phyloP scores from a whole-genome alignment of 2,329 filamentous ascomycete genomes.

The Cladosporium austrohemisphaericum region DNA sequence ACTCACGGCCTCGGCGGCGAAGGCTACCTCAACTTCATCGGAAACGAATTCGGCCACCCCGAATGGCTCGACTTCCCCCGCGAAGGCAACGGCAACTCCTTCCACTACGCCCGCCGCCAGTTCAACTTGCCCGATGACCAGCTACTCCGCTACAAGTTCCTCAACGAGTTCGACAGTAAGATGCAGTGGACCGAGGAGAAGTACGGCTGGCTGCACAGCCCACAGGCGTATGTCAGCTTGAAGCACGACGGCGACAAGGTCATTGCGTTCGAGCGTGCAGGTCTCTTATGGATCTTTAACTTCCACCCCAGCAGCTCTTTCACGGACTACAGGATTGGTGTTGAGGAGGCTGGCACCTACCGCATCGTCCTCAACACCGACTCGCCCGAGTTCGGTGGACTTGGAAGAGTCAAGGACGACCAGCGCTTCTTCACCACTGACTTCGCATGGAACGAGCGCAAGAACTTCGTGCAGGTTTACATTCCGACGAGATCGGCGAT shows the following conservation, averaged over 20 bases:
- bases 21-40: slow-evolving; percentile 97
- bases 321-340: slow-evolving; percentile 85
- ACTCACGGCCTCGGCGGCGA: slow-evolving; percentile 91
- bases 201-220: slow-evolving; percentile 82
- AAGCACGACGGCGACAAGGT: slow-evolving; percentile 95
- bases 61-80: slow-evolving; percentile 99
- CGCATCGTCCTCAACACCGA: slow-evolving; percentile 81
- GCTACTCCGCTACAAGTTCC: slow-evolving; percentile 80
- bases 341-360: slow-evolving; percentile 83
- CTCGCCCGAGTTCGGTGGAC: slow-evolving; percentile 70
- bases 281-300: slow-evolving; percentile 92
- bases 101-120: slow-evolving; percentile 63
- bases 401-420: slow-evolving; percentile 70
- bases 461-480: slow-evolving; percentile 91
- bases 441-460: slow-evolving; percentile 82
- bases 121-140: slow-evolving; percentile 86
- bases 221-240: slow-evolving; percentile 86
- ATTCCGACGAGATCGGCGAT: slow-evolving; percentile 78
- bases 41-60: slow-evolving; percentile 97
- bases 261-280: slow-evolving; percentile 89
- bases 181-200: slow-evolving; percentile 88
- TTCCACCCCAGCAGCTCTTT: slow-evolving; percentile 84
- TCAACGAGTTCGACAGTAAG: slow-evolving; percentile 87
- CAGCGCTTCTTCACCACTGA: slow-evolving; percentile 90
- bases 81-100: slow-evolving; percentile 56